Evolutionary conservation across 2,329 filamentous ascomycete species (phyloP).

Genomic region (Coccinonectria pachysandricola): DNA sequence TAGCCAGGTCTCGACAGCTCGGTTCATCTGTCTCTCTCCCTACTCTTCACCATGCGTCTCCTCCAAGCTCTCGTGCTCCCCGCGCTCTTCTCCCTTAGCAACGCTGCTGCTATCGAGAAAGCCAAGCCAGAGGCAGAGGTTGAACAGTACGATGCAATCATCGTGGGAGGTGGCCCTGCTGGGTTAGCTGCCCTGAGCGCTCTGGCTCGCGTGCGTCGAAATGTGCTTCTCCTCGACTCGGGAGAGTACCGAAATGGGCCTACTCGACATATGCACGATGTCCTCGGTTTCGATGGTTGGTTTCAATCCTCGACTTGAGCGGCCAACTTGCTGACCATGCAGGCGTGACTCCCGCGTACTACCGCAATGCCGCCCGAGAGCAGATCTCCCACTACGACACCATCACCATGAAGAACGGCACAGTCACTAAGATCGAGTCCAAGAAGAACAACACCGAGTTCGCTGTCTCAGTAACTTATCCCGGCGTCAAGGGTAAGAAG

Average conservation of each 20-base stretch:
- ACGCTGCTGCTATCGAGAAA: constrained; percentile 8
- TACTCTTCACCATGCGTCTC: constrained; percentile 10
- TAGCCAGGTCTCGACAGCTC: not conserved
- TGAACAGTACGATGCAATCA: constrained; percentile 40
- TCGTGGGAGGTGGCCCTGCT: constrained; percentile 48
- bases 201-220: constrained; percentile 47
- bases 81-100: constrained; percentile 6
- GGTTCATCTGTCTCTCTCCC: not conserved
- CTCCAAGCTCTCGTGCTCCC: constrained; percentile 5
- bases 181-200: constrained; percentile 45
- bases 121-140: constrained; percentile 1
- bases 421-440: constrained; percentile 33
- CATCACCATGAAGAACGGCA: constrained; percentile 40
- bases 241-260: constrained; percentile 45
- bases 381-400: constrained; percentile 42
- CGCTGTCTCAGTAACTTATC: constrained; percentile 23
- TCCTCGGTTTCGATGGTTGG: constrained; percentile 48
- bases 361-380: constrained; percentile 41
- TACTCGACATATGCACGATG: constrained; percentile 51
- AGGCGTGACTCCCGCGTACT: constrained; percentile 46
- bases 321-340: constrained; percentile 1
- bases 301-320: rapidly evolving
- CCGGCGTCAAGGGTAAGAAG: constrained; percentile 8
- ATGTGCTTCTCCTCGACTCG: constrained; percentile 46
- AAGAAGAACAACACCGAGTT: constrained; percentile 35